Evolutionary conservation across 228 moss, liverwort and hornwort genomes (phyloP).

Genomic region (Sphagnum magellanicum): DNA sequence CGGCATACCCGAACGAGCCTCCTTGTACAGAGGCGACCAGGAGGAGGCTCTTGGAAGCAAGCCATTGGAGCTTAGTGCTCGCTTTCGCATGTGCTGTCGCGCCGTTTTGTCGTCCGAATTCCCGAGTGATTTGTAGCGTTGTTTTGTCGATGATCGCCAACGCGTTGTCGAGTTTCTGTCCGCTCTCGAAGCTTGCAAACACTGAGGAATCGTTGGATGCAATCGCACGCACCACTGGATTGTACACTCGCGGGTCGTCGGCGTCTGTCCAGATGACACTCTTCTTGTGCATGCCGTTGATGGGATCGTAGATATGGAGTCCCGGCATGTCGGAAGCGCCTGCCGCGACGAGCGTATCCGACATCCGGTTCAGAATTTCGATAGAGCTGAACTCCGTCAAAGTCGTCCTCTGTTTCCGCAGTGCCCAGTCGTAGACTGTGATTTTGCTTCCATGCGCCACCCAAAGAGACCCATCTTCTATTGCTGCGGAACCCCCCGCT

Average conservation of each 20-base stretch:
- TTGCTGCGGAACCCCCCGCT: conserved; percentile 10
- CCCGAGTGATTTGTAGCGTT: conserved; percentile 38
- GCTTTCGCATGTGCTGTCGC: conserved; percentile 61
- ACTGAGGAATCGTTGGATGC: conserved; percentile 38
- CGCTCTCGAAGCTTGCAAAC: conserved; percentile 84
- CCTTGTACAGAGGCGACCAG: conserved; percentile 71
- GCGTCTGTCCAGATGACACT: conserved; percentile 70
- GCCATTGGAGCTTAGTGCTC: conserved; percentile 79
- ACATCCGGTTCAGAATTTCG: conserved; percentile 47
- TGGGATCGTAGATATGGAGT: conserved; percentile 60
- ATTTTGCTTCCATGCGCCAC: conserved; percentile 82
- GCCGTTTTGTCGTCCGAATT: conserved; percentile 73
- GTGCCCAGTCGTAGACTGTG: conserved; percentile 84
- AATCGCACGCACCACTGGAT: conserved; percentile 57
- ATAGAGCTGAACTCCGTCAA: conserved; percentile 63
- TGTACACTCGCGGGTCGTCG: conserved; percentile 72
- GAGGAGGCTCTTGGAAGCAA: conserved; percentile 41
- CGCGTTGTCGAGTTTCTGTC: conserved; percentile 76
- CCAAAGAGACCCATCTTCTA: conserved; percentile 69
- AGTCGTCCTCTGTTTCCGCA: conserved; percentile 57
- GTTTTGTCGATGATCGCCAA: conserved; percentile 56
- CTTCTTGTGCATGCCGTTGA: conserved; percentile 36
- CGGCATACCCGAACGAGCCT: conserved; percentile 82
- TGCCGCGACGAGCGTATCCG: conserved; percentile 33
- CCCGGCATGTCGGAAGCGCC: conserved; percentile 72